Evolutionary conservation across 1,284 basidiomycete species (phyloP), one percentile per base, ranked within the genome.

Genomic region (Gyrodon tennesseensis): DNA sequence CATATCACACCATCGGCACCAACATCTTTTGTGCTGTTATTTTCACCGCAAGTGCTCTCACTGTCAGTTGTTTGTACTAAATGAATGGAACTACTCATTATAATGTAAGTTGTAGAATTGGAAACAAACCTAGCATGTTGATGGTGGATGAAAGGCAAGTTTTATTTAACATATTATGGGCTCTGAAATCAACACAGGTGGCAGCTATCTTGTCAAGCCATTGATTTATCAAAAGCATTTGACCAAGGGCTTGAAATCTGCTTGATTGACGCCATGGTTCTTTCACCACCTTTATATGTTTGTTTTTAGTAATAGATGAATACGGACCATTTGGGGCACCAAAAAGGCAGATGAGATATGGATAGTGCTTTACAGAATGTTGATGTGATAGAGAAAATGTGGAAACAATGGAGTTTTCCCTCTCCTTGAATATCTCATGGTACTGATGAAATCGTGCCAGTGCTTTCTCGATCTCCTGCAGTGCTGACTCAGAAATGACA

Each of bases 121-220:
- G 13, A 51, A 58, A 64, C 44, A 23, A 8, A 65, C 56, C 40
- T 19, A 65, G 25, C 3, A 11, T 2, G 2, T 41, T 55, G 6
- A 65, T 55, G 6, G 40, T 12, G 11, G 29, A 27, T 1, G 40
- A 67, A 8, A 67, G 52, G 34, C 61, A 67, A 7, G 62, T 65
- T n/a, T 15, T 2, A 11, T 43, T 6, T 7, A 67, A 27, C 62
- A 67, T 67, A 3, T 41, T 37, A 3, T 16, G 37, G 19, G 8
- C 39, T 1, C 12, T 37, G 41, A 74, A 76, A 23, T 71, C 58
- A 0, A 63, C 39, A 4, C 4, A 34, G 8, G 65, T 7, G 0
- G 66, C n/a, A 3, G 65, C 56, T 4, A 64, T 19, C 31, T 69
- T 69, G 49, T 68, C 43, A 7, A 62, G 65, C 7, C 11, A 16